Base-by-base conservation (phyloP, 805 yeast species). In the Barnettozyma salicaria region DNA sequence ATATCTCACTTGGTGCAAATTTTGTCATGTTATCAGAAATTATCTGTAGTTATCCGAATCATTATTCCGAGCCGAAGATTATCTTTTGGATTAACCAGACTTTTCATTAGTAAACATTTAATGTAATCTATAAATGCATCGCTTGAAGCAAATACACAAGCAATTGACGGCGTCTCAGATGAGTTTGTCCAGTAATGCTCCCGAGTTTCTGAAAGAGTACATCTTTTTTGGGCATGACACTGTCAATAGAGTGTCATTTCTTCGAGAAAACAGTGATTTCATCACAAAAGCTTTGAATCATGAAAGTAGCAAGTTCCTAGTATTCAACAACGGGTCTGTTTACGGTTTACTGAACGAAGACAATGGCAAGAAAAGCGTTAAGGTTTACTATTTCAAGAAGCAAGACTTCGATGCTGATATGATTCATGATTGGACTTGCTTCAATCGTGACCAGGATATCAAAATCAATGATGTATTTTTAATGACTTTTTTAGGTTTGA, bases 201-300 rank as follows among this genome's bases (percentile, higher is more conserved):
- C 17, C 6, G 35, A 37, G n/a, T 27, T 36, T 28, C 32, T 36
- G 10, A 20, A 36, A 36, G 32, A 35, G 18, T 32, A 38, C 26
- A 48, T 52, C 32, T 54, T 46, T 49, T 76, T 71, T 47, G 80
- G 78, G 4, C 60, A 62, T 18, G 76, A 73, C 42, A 69, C 65
- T 18, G 61, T 77, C 33, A 77, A 77, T 52, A 55, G 83, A 41
- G 76, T 76, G 3, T 73, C 80, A 3, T 77, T 77, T 45, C 58
- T 77, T 7, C 56, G 83, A 39, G 73, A 66, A 25, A 78, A 76
- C 48, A 19, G 52, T 6, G 68, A 63, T 12, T 77, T 77, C 46
- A 60, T 76, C 18, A 47, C 52, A 30, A 52, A 58, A 18, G 66
- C 77, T 2, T 50, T 68, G 7, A 45, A 39, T 4, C 70, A 65